Evolutionary conservation across 305 asterid species (phyloP).

Genomic region (Rubia peregrina): DNA sequence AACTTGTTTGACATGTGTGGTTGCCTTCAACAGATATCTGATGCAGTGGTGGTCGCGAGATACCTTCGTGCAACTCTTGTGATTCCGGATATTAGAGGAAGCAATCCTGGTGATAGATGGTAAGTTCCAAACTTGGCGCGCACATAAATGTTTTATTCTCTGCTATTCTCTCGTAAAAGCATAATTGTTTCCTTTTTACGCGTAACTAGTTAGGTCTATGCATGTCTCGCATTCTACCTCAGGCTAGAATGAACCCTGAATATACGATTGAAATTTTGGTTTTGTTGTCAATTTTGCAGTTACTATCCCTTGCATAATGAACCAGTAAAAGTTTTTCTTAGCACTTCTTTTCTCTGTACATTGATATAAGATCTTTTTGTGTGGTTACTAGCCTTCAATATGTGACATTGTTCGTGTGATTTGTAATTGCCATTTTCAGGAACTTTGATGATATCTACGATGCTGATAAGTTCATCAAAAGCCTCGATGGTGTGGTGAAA

Average conservation of each 20-base stretch:
- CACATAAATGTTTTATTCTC: background rate
- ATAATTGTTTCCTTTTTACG: background rate
- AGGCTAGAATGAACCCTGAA: background rate
- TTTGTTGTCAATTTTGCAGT: background rate
- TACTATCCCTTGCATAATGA: no score
- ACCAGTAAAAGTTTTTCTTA: no score
- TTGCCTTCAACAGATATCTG: constrained; percentile 59
- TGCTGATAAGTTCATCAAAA: constrained; percentile 28
- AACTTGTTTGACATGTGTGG: constrained; percentile 9
- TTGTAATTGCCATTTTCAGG: constrained; percentile 24
- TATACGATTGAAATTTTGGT: background rate
- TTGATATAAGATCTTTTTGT: no score
- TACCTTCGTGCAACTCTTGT: constrained; percentile 82
- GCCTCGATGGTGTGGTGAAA: constrained; percentile 72
- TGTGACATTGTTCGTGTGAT: background rate
- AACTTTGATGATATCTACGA: constrained; percentile 39
- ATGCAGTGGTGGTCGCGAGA: constrained; percentile 91
- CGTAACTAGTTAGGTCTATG: background rate
- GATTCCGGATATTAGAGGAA: constrained; percentile 91
- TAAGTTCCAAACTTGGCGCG: constrained; percentile 16
- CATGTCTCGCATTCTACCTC: background rate
- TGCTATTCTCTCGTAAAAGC: background rate
- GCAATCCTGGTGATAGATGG: constrained; percentile 75
- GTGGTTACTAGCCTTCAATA: no score
- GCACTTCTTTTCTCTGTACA: no score